A percentile compares a stretch with the other conserved stretches of the same genome.
These are phyloP conservation scores for Lepidium aucheri DNA, from an alignment of 345 rosid genomes.

Conservation along the genomic window DNA sequence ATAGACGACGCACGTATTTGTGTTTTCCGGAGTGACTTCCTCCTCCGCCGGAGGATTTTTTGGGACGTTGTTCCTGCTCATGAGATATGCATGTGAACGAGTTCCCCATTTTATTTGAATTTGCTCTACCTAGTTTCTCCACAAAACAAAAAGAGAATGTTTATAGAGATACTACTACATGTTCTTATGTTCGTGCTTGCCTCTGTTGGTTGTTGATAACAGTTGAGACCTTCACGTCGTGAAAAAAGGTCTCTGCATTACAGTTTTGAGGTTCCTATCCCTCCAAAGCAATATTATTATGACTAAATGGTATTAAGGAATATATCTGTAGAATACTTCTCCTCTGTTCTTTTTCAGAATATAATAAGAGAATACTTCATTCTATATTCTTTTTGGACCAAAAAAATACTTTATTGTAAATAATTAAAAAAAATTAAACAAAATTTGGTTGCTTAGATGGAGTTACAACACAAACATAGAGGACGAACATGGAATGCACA, in stretches of 20 bases:
- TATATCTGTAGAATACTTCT: not conserved
- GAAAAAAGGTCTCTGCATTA: not conserved
- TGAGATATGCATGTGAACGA: conserved; percentile 20
- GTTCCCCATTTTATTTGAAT: conserved; percentile 2
- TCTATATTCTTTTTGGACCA: no score
- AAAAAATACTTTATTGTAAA: not conserved
- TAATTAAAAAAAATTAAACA: not conserved
- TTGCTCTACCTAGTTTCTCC: not conserved
- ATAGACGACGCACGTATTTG: conserved; percentile 16
- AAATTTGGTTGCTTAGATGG: conserved; percentile 3
- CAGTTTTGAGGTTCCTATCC: not conserved
- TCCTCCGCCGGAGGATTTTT: conserved; percentile 2
- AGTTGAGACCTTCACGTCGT: conserved; percentile 26
- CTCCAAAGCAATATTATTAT: not conserved
- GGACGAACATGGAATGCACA: conserved; percentile 12
- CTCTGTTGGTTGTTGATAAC: conserved; percentile 3
- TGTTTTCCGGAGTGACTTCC: conserved; percentile 5
- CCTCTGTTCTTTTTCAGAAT: no score
- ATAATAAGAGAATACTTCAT: no score
- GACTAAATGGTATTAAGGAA: conserved; percentile 1
- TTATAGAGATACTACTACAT: not conserved
- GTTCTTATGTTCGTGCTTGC: conserved; percentile 2
- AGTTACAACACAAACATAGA: conserved; percentile 2
- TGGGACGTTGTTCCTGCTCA: conserved; percentile 17
- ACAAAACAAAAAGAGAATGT: not conserved